A percentile compares a stretch with the other conserved stretches of the same genome.
phyloP scores from a whole-genome alignment of 148 eudicot genomes.

The Gaultheria prostrata region DNA sequence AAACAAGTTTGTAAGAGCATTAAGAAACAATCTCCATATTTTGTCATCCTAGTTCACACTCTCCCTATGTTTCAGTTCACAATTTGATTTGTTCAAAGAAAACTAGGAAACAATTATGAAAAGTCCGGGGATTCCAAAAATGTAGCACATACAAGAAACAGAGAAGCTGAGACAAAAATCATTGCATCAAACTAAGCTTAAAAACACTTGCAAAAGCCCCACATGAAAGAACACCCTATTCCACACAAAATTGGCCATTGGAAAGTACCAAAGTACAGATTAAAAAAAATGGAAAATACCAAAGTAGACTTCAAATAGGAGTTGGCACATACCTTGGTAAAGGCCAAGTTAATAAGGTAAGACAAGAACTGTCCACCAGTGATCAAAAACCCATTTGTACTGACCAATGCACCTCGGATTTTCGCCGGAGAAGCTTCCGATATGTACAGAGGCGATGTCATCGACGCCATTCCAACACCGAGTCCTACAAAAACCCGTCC shows the following conservation, averaged over 20 bases:
- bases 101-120: too few relatives aligned
- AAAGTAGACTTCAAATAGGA: not conserved
- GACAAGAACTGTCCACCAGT: slow-evolving; percentile 77
- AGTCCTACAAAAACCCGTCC: slow-evolving; percentile 71
- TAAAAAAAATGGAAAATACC: not conserved
- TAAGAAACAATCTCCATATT: too few relatives aligned
- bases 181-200: too few relatives aligned
- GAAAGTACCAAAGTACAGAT: too few relatives aligned
- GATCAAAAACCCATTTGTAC: slow-evolving; percentile 64
- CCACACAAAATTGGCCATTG: not conserved
- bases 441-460: slow-evolving; percentile 68
- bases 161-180: too few relatives aligned
- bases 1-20: too few relatives aligned
- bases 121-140: too few relatives aligned
- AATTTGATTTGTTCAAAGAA: too few relatives aligned
- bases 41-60: too few relatives aligned
- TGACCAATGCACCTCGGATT: slow-evolving; percentile 69
- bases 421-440: slow-evolving; percentile 69
- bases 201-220: too few relatives aligned
- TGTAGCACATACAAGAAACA: too few relatives aligned
- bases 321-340: slow-evolving; percentile 42
- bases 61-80: too few relatives aligned
- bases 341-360: slow-evolving; percentile 66
- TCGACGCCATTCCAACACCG: slow-evolving; percentile 75
- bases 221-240: not conserved